Percentiles rank a stretch among this genome's conserved stretches.
Conservation (phyloP, 805 yeast species). For the Nakazawaea peltata region DNA sequence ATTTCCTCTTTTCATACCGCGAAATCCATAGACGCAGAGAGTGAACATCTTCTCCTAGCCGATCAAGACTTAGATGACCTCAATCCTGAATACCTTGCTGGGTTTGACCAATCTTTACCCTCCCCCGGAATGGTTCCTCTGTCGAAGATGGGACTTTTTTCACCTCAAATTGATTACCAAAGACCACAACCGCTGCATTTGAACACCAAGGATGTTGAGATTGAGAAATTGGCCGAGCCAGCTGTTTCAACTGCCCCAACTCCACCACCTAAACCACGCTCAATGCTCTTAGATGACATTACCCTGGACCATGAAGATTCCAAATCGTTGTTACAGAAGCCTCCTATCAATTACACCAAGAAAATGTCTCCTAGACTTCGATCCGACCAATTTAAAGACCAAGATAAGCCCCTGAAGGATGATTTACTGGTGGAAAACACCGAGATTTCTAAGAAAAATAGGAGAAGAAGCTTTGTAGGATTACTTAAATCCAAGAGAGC, state of each 20-base stretch:
- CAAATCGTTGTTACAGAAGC: background rate
- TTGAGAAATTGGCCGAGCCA: too few species aligned
- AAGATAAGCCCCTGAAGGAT: background rate
- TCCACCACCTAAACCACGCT: background rate
- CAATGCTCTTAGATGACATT: background rate
- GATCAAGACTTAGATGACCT: too few species aligned
- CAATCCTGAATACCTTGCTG: too few species aligned
- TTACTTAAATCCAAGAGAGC: conserved; percentile 15
- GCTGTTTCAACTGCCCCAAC: too few species aligned
- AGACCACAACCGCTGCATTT: too few species aligned
- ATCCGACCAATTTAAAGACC: background rate
- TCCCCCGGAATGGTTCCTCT: conserved; percentile 3
- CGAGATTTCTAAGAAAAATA: conserved; percentile 4
- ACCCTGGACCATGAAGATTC: background rate
- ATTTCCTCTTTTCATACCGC: conserved; percentile 23
- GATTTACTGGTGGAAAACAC: background rate
- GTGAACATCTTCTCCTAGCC: too few species aligned
- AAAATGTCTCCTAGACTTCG: background rate
- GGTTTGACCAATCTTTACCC: too few species aligned
- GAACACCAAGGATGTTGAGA: too few species aligned
- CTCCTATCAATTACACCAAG: background rate
- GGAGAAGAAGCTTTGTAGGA: conserved; percentile 15
- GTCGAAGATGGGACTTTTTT: background rate
- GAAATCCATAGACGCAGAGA: conserved; percentile 14
- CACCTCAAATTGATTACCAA: too few species aligned